phyloP scores from a whole-genome alignment of 2,329 filamentous ascomycete species.

The Monilinia vaccinii-corymbosi region DNA sequence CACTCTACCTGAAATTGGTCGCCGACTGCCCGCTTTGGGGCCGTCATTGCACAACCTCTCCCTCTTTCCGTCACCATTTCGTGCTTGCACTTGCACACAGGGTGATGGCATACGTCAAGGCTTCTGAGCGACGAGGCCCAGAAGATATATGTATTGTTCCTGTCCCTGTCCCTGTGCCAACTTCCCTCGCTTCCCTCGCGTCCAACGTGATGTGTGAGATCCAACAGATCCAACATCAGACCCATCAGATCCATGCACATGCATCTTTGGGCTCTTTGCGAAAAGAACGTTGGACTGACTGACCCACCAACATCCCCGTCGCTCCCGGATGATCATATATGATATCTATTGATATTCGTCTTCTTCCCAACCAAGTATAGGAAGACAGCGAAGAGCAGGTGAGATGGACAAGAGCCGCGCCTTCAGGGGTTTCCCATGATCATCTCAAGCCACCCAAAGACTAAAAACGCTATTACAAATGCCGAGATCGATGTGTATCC shows the following conservation, averaged over 20 bases:
- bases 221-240: too few relatives aligned
- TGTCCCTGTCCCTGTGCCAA: too few relatives aligned
- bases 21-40: slow-evolving; percentile 1
- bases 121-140: neutral
- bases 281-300: neutral
- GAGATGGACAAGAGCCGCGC: neutral
- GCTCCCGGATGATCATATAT: slow-evolving; percentile 1
- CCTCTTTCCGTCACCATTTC: neutral
- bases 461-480: slow-evolving; percentile 4
- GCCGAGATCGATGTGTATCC: neutral
- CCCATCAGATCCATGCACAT: too few relatives aligned
- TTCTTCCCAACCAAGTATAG: too few relatives aligned
- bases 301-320: neutral
- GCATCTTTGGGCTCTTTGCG: neutral
- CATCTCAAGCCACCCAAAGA: slow-evolving; percentile 3
- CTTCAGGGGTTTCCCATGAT: neutral
- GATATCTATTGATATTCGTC: too few relatives aligned
- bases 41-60: slow-evolving; percentile 1
- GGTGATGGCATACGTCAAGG: neutral
- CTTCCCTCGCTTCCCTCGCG: too few relatives aligned
- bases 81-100: too few relatives aligned
- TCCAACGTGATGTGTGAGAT: neutral
- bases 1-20: neutral
- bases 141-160: too few relatives aligned
- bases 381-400: neutral